A percentile compares a stretch with the other conserved stretches of the same genome.
These are phyloP conservation scores for Lipomyces sp. DNA, from an alignment of 805 yeast species.

Conservation along the genomic window DNA sequence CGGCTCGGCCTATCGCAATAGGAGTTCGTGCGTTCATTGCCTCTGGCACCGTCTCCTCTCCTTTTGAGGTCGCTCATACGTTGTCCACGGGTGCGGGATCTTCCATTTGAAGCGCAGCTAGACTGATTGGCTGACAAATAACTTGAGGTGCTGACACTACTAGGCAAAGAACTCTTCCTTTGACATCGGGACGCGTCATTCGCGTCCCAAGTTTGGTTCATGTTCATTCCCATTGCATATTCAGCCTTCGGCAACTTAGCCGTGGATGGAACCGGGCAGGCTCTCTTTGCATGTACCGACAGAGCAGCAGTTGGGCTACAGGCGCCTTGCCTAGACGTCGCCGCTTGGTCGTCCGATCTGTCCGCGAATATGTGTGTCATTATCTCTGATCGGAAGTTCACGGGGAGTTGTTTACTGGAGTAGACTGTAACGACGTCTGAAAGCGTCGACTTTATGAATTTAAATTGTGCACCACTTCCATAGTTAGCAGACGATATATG, in stretches of 20 bases:
- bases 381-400: constrained; percentile 37
- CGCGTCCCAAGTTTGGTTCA: constrained; percentile 40
- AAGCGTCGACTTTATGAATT: constrained; percentile 28
- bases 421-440: constrained; percentile 33
- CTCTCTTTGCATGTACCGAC: not conserved
- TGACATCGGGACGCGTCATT: not conserved
- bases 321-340: not conserved
- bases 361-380: too few relatives aligned
- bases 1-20: not conserved
- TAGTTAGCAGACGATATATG: not conserved
- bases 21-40: not conserved
- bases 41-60: not conserved
- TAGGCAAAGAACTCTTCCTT: constrained; percentile 8
- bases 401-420: constrained; percentile 35
- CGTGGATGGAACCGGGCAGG: not conserved
- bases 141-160: constrained; percentile 17
- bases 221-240: not conserved
- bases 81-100: not conserved
- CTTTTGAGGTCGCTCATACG: too few relatives aligned
- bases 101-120: not conserved
- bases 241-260: not conserved
- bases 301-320: not conserved
- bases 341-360: not conserved
- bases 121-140: not conserved
- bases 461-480: constrained; percentile 35